Percentiles rank a stretch among this genome's conserved stretches.
Evolutionary conservation across 2,329 filamentous ascomycete genomes (phyloP).

Genomic region (Neopestalotiopsis sp.): DNA sequence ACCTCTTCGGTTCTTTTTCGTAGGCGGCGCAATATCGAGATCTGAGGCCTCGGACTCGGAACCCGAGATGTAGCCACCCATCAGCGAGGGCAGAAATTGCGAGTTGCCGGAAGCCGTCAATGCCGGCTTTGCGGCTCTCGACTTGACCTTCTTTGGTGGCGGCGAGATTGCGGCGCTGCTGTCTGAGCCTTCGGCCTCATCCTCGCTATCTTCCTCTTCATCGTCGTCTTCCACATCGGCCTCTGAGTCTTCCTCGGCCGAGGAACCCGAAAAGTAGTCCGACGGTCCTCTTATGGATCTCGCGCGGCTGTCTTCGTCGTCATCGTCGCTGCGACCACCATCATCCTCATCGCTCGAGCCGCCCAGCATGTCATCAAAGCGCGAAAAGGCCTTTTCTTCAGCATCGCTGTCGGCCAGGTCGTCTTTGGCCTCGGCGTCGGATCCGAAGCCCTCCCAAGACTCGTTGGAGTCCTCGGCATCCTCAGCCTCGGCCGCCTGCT

Average conservation of each 20-base stretch:
- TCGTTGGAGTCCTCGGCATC: slow-evolving; percentile 29
- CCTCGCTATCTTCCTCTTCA: slow-evolving; percentile 25
- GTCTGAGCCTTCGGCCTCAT: slow-evolving; percentile 33
- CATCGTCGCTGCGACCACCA: slow-evolving; percentile 36
- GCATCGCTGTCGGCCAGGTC: slow-evolving; percentile 7
- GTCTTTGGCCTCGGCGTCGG: slow-evolving; percentile 1
- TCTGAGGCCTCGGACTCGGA: slow-evolving; percentile 71
- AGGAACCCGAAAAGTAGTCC: slow-evolving; percentile 21
- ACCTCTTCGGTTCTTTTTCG: slow-evolving; percentile 75
- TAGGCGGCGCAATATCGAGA: slow-evolving; percentile 61
- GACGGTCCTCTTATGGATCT: slow-evolving; percentile 23
- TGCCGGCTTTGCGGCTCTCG: slow-evolving; percentile 25
- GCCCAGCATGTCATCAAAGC: slow-evolving; percentile 52
- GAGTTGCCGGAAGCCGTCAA: slow-evolving; percentile 44
- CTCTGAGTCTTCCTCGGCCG: slow-evolving; percentile 22
- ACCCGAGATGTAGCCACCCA: slow-evolving; percentile 80
- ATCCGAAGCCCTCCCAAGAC: slow-evolving; percentile 27
- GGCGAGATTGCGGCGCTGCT: slow-evolving; percentile 28
- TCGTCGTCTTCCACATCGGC: slow-evolving; percentile 17
- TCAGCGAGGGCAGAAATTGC: slow-evolving; percentile 75
- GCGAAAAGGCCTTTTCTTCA: slow-evolving; percentile 44
- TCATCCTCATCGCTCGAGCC: slow-evolving; percentile 46
- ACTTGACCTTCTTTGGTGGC: slow-evolving; percentile 38
- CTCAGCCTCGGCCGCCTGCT: background rate
- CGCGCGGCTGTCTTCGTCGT: slow-evolving; percentile 30